phyloP scores from a whole-genome alignment of 2,329 filamentous ascomycete species.

The Fusarium sacchari region DNA sequence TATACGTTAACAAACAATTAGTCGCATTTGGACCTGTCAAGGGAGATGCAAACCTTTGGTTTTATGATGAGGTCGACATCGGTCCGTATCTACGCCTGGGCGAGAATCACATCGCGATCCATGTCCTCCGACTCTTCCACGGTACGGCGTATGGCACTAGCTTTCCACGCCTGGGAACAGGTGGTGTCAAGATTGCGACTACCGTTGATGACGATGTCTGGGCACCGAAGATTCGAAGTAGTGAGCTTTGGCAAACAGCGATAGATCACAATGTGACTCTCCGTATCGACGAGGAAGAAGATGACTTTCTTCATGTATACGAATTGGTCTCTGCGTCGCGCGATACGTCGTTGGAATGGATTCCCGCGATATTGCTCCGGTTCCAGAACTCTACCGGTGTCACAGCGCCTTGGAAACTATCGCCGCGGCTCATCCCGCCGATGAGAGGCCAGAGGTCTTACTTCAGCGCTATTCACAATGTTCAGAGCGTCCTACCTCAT shows the following conservation, averaged over 20 bases:
- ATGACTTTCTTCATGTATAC: constrained; percentile 2
- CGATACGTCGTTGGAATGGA: background rate
- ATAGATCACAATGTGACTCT: background rate
- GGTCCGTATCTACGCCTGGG: background rate
- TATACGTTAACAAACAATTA: background rate
- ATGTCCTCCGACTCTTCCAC: background rate
- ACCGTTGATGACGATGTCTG: background rate
- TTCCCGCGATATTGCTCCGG: background rate
- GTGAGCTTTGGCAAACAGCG: background rate
- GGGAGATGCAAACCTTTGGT: background rate
- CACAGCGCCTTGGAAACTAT: background rate
- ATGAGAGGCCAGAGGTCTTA: background rate
- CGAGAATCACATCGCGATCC: background rate
- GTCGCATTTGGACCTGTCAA: background rate
- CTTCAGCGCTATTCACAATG: background rate
- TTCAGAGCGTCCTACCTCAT: background rate
- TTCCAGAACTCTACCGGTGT: background rate
- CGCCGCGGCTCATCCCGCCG: background rate
- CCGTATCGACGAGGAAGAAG: background rate
- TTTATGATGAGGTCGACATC: background rate
- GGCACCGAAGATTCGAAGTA: background rate
- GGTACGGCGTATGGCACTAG: background rate
- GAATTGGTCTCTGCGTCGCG: background rate
- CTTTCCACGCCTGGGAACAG: background rate
- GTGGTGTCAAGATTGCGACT: background rate